Percentiles rank a stretch among this genome's conserved stretches.
Evolutionary conservation across 2,329 filamentous ascomycete genomes (phyloP).

Genomic region (Trichoderma sp.): DNA sequence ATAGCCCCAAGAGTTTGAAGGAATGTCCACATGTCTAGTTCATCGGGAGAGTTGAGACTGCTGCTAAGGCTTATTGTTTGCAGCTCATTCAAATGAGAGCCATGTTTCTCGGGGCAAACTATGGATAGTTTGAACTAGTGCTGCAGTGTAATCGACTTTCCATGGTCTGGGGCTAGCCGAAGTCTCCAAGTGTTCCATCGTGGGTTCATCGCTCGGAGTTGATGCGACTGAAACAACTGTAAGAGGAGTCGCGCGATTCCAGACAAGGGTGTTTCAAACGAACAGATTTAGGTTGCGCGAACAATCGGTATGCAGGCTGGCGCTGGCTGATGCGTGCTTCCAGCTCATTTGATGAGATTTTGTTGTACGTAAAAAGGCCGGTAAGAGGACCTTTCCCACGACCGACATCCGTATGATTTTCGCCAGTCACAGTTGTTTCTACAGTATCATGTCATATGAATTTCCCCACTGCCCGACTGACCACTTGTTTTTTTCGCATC

Average conservation of each 20-base stretch:
- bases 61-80: slow-evolving; percentile 1
- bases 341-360: not conserved
- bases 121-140: not conserved
- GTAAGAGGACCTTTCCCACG: not conserved
- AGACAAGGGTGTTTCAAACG: not conserved
- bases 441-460: not conserved
- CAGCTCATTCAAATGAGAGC: not conserved
- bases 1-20: not conserved
- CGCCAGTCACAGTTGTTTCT: not conserved
- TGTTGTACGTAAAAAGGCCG: not conserved
- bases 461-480: not conserved
- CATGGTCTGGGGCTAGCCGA: not conserved
- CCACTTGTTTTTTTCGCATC: not conserved
- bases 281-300: not conserved
- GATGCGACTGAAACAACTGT: not conserved
- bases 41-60: not conserved
- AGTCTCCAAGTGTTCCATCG: not conserved
- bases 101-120: not conserved
- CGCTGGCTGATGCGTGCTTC: not conserved
- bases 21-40: slow-evolving; percentile 6
- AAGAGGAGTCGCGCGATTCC: not conserved
- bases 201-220: not conserved
- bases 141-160: not conserved
- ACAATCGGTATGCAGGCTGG: not conserved
- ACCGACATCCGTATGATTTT: not conserved